Evolutionary conservation across 78 protist genomes (phyloP).

Genomic region (Dictyostelium discoideum): dicty_2.7 NC_007089.4:663501-664000

Average conservation of each 20-base stretch:
- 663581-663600: slow-evolving; percentile 92
- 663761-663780: neutral
- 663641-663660: slow-evolving; percentile 85
- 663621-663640: slow-evolving; percentile 59
- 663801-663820: slow-evolving; percentile 79
- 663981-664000: neutral
- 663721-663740: slow-evolving; percentile 86
- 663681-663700: slow-evolving; percentile 67
- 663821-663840: too few species aligned
- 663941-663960: slow-evolving; percentile 26
- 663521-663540: slow-evolving; percentile 84
- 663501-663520: neutral
- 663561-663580: slow-evolving; percentile 46
- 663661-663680: slow-evolving; percentile 88
- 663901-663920: too few species aligned
- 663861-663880: neutral
- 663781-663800: slow-evolving; percentile 41
- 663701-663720: slow-evolving; percentile 92
- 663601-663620: slow-evolving; percentile 88
- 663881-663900: neutral
- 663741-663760: slow-evolving; percentile 51
- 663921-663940: neutral
- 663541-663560: slow-evolving; percentile 61
- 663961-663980: neutral
- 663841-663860: neutral